Evolutionary conservation across 768 basidiomycete species (phyloP), one percentile per base, ranked within the genome.

Genomic region (Naematelia aurantialba): DNA sequence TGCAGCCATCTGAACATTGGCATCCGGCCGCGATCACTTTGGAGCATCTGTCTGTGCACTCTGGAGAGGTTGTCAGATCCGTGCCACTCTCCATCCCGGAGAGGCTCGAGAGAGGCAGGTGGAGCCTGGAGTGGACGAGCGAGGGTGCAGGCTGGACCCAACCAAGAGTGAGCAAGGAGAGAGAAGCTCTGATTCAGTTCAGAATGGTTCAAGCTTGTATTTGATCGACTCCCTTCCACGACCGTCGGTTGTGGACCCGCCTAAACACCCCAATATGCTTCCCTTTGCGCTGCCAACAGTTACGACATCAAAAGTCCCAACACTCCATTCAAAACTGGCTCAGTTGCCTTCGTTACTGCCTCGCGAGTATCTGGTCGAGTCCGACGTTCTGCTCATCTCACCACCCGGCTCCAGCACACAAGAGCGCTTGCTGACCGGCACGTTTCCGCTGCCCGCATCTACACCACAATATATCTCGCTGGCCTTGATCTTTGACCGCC

Each of bases 1-100:
- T 39, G 17, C 54, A 4, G 31, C 14, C 31, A 39, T n/a, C 25
- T 22, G 44, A 26, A 46, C 12, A 22, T 19, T 34, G 25, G 12
- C n/a, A 22, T 19, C 24, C 59, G 46, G 22, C 25, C 17, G 21
- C 29, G 39, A 10, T 19, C 26, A 39, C 19, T 10, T 11, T 73
- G 10, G 58, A 69, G 5, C 71, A 73, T 57, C 60, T 67, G 5
- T 69, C 66, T 22, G 71, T 73, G 5, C 71, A 73, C 46, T 60
- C 56, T 0, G 71, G 71, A 10, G 55, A 63, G 21, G 12, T 61
- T 4, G 49, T 68, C 47, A 55, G 56, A 31, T 58, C 67, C 0
- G 30, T 67, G 21, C 60, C 58, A 2, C 14, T 66, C 12, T 45
- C 54, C 27, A 26, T 58, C 1, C 34, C 56, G 1, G 14, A 30